Evolutionary conservation across 371 early-diverging fungal species (phyloP), one percentile per base, ranked within the genome.

Genomic region (Zopfochytrium polystomum): DNA sequence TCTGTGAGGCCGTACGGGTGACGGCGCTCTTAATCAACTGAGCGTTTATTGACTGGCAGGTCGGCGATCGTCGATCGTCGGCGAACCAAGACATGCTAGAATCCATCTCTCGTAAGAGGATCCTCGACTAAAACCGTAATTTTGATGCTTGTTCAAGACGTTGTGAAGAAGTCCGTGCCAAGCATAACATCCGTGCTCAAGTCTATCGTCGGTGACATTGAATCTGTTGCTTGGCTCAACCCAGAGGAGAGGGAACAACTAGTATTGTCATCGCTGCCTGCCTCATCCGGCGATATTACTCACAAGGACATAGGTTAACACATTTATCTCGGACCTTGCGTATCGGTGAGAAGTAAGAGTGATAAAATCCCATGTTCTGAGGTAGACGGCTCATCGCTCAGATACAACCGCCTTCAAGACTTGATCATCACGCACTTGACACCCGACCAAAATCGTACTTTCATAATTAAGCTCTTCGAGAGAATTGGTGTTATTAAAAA

Each of bases 261-360:
- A 51, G 73, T 72, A 44, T 22, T 47, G 23, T 27, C 6, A 51
- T 25, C 7, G 15, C 31, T 52, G n/a, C 7, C 1, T 20, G 2
- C 42, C 42, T 27, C n/a, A 43, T 31, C n/a, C 22, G n/a, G 26
- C 34, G 18, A 6, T 31, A 27, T 26, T n/a, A 29, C 13, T 34
- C 32, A 20, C 13, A 30, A 26, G 11, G 18, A 22, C 32, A n/a
- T 20, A 71, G 75, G 58, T 62, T 31, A 72, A 75, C 42, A 63
- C 65, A 13, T 75, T 75, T 35, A 75, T 72, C 18, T 55, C 63
- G 20, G 72, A 75, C 26, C 48, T 75, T 11, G 70, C 72, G 2
- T 52, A 61, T 23, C 60, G 71, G n/a, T n/a, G n/a, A n/a, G n/a
- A n/a, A n/a, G n/a, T n/a, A n/a, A n/a, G n/a, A n/a, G n/a, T n/a